A percentile compares a stretch with the other conserved stretches of the same genome.
These are phyloP conservation scores for Luzula sylvatica DNA, from an alignment of 176 grass and related monocot genomes.

Conservation along the genomic window DNA sequence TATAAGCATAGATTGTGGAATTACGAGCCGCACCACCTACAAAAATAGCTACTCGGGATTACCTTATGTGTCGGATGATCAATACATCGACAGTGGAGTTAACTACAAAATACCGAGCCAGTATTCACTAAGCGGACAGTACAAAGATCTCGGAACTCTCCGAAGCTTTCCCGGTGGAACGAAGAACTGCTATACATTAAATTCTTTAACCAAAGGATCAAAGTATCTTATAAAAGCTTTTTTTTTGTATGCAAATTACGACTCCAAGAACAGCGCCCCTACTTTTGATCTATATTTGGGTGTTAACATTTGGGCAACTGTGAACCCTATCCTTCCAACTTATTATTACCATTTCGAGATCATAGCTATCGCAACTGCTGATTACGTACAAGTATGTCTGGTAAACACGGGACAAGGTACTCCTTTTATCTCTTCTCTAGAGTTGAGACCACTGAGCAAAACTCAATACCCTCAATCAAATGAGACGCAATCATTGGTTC, in stretches of 20 bases:
- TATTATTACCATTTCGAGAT: no score
- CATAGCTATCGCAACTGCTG: slow-evolving; percentile 8
- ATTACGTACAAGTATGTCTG: slow-evolving; percentile 18
- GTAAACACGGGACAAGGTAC: slow-evolving; percentile 8
- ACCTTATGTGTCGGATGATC: slow-evolving; percentile 6
- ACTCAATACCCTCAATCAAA: neutral
- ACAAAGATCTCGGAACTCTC: neutral
- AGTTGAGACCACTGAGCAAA: slow-evolving; percentile 8
- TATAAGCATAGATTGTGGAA: slow-evolving; percentile 29
- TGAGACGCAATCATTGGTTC: neutral
- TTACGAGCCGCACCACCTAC: neutral
- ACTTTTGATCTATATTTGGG: slow-evolving; percentile 42
- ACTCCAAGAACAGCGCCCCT: neutral
- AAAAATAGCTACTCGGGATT: neutral
- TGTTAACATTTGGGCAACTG: slow-evolving; percentile 26
- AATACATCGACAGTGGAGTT: slow-evolving; percentile 22
- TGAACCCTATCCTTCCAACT: no score
- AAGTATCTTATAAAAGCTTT: slow-evolving; percentile 24
- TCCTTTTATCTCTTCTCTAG: slow-evolving; percentile 21
- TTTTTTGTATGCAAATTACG: slow-evolving; percentile 30
- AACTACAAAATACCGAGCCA: neutral
- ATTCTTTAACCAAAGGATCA: neutral
- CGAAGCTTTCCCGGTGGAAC: slow-evolving; percentile 22
- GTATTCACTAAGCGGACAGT: neutral
- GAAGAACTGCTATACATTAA: slow-evolving; percentile 24